phyloP scores from a whole-genome alignment of 164 flowering plant genomes.

The Stephania japonica region DNA sequence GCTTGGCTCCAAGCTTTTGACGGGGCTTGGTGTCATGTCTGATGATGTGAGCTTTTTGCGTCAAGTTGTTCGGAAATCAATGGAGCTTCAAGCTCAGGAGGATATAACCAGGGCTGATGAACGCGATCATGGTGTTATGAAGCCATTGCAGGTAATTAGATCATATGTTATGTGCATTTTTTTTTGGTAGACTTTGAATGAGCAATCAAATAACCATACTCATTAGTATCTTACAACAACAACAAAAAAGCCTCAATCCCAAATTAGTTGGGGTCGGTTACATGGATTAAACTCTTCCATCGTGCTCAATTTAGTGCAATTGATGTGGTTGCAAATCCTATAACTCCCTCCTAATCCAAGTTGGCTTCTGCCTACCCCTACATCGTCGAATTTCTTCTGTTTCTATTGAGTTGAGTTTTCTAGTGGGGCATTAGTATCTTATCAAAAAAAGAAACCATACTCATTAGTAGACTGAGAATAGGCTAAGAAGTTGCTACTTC shows the following conservation, averaged over 20 bases:
- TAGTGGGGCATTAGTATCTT: too few relatives aligned
- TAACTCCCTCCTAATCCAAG: too few relatives aligned
- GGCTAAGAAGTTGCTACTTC: not conserved
- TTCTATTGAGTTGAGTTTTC: too few relatives aligned
- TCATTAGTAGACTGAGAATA: not conserved
- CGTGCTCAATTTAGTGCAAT: too few relatives aligned
- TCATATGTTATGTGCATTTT: not conserved
- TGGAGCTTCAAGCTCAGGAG: conserved; percentile 88
- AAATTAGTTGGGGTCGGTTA: too few relatives aligned
- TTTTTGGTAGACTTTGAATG: not conserved
- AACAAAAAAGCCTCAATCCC: too few relatives aligned
- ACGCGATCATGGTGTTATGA: conserved; percentile 47
- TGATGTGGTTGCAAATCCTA: too few relatives aligned
- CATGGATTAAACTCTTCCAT: too few relatives aligned
- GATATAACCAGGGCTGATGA: conserved; percentile 34
- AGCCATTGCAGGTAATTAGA: conserved; percentile 73
- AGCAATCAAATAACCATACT: not conserved
- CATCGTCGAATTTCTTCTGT: too few relatives aligned
- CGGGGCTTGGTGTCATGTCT: conserved; percentile 91
- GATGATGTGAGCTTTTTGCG: conserved; percentile 87
- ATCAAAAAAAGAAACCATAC: too few relatives aligned
- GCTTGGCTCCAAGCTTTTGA: conserved; percentile 89
- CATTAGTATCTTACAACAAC: too few relatives aligned
- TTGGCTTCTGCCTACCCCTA: too few relatives aligned
- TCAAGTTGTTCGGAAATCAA: conserved; percentile 77